phyloP scores from a whole-genome alignment of 1,139 yeast species.

The Pneumocystis oryctolagi region DNA sequence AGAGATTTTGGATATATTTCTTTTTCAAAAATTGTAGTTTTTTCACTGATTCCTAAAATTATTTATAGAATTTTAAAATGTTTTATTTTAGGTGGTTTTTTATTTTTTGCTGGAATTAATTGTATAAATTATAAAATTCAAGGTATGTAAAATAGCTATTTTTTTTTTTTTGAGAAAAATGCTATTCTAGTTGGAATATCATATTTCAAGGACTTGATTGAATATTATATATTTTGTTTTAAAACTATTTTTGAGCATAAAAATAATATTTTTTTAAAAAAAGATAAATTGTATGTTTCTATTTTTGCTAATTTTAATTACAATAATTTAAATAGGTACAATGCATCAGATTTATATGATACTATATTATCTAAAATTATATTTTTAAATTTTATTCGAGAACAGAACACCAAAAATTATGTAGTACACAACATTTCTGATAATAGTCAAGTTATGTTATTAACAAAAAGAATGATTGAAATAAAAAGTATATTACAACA shows the following conservation, averaged over 20 bases:
- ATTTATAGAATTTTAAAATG: constrained; percentile 10
- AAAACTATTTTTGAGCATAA: neutral
- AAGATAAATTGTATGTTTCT: constrained; percentile 20
- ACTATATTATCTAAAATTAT: neutral
- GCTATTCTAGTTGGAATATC: neutral
- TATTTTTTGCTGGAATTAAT: constrained; percentile 10
- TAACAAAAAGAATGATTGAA: constrained; percentile 93
- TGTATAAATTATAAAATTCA: constrained; percentile 3
- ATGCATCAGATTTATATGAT: constrained; percentile 3
- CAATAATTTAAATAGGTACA: constrained; percentile 20
- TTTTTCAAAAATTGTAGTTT: constrained; percentile 17
- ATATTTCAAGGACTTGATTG: neutral
- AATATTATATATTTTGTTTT: neutral
- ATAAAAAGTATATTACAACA: constrained; percentile 64
- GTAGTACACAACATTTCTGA: constrained; percentile 9
- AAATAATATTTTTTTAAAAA: constrained; percentile 21
- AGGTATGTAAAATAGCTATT: neutral
- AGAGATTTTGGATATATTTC: constrained; percentile 21
- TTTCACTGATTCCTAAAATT: constrained; percentile 6
- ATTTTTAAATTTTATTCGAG: neutral
- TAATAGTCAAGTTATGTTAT: constrained; percentile 46
- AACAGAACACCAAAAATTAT: constrained; percentile 9
- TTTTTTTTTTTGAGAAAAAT: neutral
- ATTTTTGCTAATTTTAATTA: constrained; percentile 22
- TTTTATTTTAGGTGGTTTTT: constrained; percentile 7